Percentiles rank a stretch among this genome's conserved stretches.
These are phyloP conservation scores for Myxozyma mucilagina DNA, from an alignment of 805 yeast species.

Conservation along the genomic window DNA sequence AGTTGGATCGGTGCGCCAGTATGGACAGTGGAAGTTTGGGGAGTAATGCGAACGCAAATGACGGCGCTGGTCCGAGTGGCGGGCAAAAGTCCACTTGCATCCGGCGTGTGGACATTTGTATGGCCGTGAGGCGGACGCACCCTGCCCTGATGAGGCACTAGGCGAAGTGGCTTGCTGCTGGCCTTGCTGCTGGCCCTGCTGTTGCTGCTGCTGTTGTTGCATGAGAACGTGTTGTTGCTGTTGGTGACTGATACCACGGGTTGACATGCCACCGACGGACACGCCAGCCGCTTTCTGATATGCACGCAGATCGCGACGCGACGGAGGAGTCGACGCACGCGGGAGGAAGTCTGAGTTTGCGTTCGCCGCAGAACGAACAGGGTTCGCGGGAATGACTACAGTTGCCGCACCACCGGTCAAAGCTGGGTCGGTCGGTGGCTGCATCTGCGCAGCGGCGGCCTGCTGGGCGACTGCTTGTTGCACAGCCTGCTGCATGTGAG, in stretches of 20 bases:
- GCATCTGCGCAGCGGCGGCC: background rate
- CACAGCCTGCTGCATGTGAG: slow-evolving; percentile 5
- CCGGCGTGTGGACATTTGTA: slow-evolving; percentile 43
- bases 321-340: slow-evolving; percentile 6
- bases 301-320: slow-evolving; percentile 21
- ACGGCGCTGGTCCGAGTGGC: slow-evolving; percentile 68
- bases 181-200: slow-evolving; percentile 19
- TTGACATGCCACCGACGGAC: slow-evolving; percentile 6
- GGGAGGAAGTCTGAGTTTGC: slow-evolving; percentile 19
- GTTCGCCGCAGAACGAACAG: slow-evolving; percentile 27
- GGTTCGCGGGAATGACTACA: slow-evolving; percentile 22
- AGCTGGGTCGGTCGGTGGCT: slow-evolving; percentile 31
- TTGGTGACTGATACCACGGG: slow-evolving; percentile 1
- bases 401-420: slow-evolving; percentile 21
- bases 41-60: slow-evolving; percentile 65
- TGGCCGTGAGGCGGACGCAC: slow-evolving; percentile 36
- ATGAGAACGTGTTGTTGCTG: slow-evolving; percentile 4
- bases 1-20: slow-evolving; percentile 64
- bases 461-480: background rate
- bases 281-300: slow-evolving; percentile 5
- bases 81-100: slow-evolving; percentile 69
- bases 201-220: slow-evolving; percentile 20
- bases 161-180: slow-evolving; percentile 14
- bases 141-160: slow-evolving; percentile 27
- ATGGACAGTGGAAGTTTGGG: slow-evolving; percentile 72